phyloP scores from a whole-genome alignment of 192 early-diverging fungal species.

The Coemansia sp. region DNA sequence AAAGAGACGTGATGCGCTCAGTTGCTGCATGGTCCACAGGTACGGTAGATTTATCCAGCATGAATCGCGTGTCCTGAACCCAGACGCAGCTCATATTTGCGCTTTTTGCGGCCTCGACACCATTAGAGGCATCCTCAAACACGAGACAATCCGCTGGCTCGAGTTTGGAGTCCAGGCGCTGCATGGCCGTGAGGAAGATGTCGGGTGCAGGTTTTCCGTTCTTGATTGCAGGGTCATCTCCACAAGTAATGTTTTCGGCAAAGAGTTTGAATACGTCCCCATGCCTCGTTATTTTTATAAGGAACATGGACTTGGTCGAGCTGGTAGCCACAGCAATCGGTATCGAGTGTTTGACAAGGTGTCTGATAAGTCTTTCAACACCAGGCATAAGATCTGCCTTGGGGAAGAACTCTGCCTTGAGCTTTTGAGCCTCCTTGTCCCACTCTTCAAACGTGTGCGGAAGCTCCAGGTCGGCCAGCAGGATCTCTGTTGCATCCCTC shows the following conservation, averaged over 20 bases:
- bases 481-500: conserved; percentile 55
- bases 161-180: conserved; percentile 55
- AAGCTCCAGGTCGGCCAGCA: conserved; percentile 67
- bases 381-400: conserved; percentile 66
- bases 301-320: conserved; percentile 72
- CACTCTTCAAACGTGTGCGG: conserved; percentile 84
- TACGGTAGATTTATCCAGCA: conserved; percentile 45
- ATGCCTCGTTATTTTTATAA: conserved; percentile 69
- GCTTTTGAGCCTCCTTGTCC: conserved; percentile 58
- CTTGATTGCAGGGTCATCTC: conserved; percentile 79
- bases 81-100: conserved; percentile 84
- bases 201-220: conserved; percentile 91
- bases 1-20: conserved; percentile 62
- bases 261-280: conserved; percentile 76
- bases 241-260: conserved; percentile 73
- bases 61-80: conserved; percentile 78
- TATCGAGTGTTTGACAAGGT: conserved; percentile 69
- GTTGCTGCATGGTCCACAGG: conserved; percentile 57
- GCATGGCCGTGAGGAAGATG: conserved; percentile 76
- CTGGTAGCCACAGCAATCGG: conserved; percentile 85
- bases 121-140: conserved; percentile 89
- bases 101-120: conserved; percentile 76
- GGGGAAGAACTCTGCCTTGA: conserved; percentile 63
- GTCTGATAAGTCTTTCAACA: conserved; percentile 66
- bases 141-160: conserved; percentile 70